Percentiles rank a stretch among this genome's conserved stretches.
phyloP scores from a whole-genome alignment of 2,329 filamentous ascomycete species.

The Aulographum hederae region DNA sequence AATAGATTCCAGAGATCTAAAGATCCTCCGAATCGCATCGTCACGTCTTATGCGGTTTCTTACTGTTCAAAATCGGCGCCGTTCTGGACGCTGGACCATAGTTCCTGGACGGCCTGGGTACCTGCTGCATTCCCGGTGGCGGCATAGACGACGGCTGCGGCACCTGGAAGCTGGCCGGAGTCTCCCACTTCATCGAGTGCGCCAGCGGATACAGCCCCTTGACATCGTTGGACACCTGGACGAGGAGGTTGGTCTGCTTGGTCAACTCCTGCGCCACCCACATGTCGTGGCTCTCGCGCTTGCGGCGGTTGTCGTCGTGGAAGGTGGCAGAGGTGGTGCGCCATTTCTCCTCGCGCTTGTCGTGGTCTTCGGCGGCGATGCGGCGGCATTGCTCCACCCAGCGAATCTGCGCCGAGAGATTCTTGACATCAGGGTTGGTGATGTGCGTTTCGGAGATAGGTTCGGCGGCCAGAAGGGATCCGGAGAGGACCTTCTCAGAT shows the following conservation, averaged over 20 bases:
- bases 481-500: too few relatives aligned
- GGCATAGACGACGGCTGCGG: too few relatives aligned
- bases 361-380: constrained; percentile 14
- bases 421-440: constrained; percentile 11
- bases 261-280: constrained; percentile 14
- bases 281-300: constrained; percentile 17
- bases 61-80: too few relatives aligned
- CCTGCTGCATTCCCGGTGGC: too few relatives aligned
- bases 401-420: constrained; percentile 16
- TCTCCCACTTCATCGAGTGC: constrained; percentile 12
- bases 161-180: too few relatives aligned
- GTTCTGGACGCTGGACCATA: too few relatives aligned
- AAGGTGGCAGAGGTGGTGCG: constrained; percentile 20
- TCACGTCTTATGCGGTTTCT: too few relatives aligned
- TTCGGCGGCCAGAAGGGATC: too few relatives aligned
- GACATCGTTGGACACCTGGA: constrained; percentile 12
- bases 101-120: too few relatives aligned
- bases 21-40: too few relatives aligned
- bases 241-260: constrained; percentile 12
- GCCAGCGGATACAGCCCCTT: constrained; percentile 11
- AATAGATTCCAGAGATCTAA: too few relatives aligned
- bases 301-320: constrained; percentile 16
- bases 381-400: constrained; percentile 22
- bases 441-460: too few relatives aligned
- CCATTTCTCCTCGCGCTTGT: constrained; percentile 21